Base-by-base conservation (phyloP, 2,329 filamentous ascomycete species). In the Zopfia rhizophila region DNA sequence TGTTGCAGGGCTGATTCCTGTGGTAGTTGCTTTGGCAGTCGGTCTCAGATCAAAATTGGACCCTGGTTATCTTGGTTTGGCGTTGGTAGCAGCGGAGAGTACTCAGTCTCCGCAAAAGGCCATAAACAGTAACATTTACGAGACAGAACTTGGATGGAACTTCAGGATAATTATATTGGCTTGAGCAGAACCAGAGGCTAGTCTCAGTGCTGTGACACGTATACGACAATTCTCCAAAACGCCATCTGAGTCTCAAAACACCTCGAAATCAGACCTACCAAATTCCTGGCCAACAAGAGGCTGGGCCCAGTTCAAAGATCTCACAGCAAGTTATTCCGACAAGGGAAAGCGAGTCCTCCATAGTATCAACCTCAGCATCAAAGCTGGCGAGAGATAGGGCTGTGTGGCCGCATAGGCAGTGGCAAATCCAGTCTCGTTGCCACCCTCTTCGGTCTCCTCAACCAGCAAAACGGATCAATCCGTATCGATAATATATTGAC, bases 41-140 rank as follows among this genome's bases (percentile, higher is more conserved):
- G 77, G 90, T 57, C 85, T 90, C 3, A 89, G 96, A 38, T 80
- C 86, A 17, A 84, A 75, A 55, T 81, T 93, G 24, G 83, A 80
- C 21, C 74, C 85, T 10, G 92, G 92, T 45, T 77, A 85, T 72
- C 91, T 97, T 41, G 93, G 93, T 75, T 78, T 97, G 65, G 85
- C 89, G 56, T 93, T 97, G 90, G 40, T 96, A 95, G 74, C 92
- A 90, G 27, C 81, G 97, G 55, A 90, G 95, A 75, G 96, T 97
- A 66, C 91, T 2, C 88, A 90, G 55, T 95, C 91, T n/a, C 81
- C 96, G 73, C 91, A 96, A 12, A 91, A 96, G 78, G n/a, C n/a
- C 2, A 3, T 19, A 11, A 5, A 51, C 24, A 96, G 91, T 22
- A 96, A 97, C 74, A 96, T 96, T 64, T 91, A 96, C 31, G 95